These are phyloP conservation scores for Serendipita vermifera DNA, from an alignment of 768 basidiomycete species.

Conservation along the genomic window DNA sequence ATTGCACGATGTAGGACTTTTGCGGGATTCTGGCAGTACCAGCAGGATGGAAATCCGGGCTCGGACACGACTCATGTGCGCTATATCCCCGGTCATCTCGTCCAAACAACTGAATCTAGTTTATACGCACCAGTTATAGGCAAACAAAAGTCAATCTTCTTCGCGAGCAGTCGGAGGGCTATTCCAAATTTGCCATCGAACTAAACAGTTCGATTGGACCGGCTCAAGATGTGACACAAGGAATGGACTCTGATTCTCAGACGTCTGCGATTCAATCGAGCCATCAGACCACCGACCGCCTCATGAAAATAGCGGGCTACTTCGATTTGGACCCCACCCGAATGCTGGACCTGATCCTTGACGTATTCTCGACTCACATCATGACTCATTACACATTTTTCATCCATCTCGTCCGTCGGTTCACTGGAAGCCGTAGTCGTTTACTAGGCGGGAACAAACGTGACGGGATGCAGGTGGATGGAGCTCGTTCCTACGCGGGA, in stretches of 20 bases:
- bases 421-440: slow-evolving; percentile 52
- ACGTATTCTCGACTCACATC: slow-evolving; percentile 74
- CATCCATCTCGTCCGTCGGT: slow-evolving; percentile 68
- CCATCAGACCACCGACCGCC: slow-evolving; percentile 41
- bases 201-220: slow-evolving; percentile 65
- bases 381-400: slow-evolving; percentile 81
- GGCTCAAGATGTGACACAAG: slow-evolving; percentile 40
- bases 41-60: slow-evolving; percentile 13
- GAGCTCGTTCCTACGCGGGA: neutral
- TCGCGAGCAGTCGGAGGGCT: slow-evolving; percentile 95
- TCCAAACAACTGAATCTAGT: neutral
- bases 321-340: slow-evolving; percentile 95
- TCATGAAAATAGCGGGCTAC: slow-evolving; percentile 64
- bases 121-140: slow-evolving; percentile 51
- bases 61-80: slow-evolving; percentile 16
- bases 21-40: neutral
- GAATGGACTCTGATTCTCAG: slow-evolving; percentile 14
- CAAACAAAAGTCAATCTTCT: slow-evolving; percentile 98
- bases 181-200: slow-evolving; percentile 81
- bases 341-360: slow-evolving; percentile 84
- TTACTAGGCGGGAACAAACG: neutral
- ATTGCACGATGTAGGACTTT: slow-evolving; percentile 3
- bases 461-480: neutral
- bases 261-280: slow-evolving; percentile 42
- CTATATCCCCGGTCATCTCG: neutral